Evolutionary conservation across 2,329 filamentous ascomycete genomes (phyloP), one percentile per base, ranked within the genome.

Genomic region (Exophiala phaeomuriformis): DNA sequence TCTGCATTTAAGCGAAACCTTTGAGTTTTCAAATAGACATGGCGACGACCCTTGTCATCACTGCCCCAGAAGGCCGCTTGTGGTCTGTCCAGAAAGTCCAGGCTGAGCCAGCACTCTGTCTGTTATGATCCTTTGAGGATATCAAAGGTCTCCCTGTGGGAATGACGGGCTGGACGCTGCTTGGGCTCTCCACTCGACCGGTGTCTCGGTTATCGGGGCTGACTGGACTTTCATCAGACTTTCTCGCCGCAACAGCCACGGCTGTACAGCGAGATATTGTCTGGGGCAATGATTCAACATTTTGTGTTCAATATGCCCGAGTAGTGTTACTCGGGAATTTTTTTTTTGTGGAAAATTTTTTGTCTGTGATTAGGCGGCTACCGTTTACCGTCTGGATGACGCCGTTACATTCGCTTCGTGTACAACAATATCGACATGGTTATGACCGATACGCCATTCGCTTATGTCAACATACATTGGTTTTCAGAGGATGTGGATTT

Each of bases 401-500:
- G 45, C 49, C 41, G 51, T 43, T 53, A 55, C 57, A 57, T 47
- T 59, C 57, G 57, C 57, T 59, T 57, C 57, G 57, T 59, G 55
- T 50, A 59, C 54, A 52, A 57, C 29, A 43, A 33, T 57, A 57
- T 57, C 57, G 57, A 50, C 53, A 57, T 49, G 51, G 31, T 55
- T 41, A 55, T 40, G 54, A 59, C 54, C 57, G 57, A 59, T 55
- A 59, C 51, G 57, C 54, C 57, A 59, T 53, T 59, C 57, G 57
- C 57, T 59, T 59, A 41, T 47, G 40, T 44, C 28, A 33, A 46
- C 39, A 49, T 32, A 42, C 31, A 33, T 48, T 37, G 37, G 33
- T 19, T 19, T 19, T 19, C 42, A 35, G 31, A 45, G 45, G 36
- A 44, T 31, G 42, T 28, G n/a, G 39, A 27, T 39, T 39, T n/a